A percentile compares a stretch with the other conserved stretches of the same genome.
Conservation (phyloP, 2,329 filamentous ascomycete species). For the Cryphonectria japonica region DNA sequence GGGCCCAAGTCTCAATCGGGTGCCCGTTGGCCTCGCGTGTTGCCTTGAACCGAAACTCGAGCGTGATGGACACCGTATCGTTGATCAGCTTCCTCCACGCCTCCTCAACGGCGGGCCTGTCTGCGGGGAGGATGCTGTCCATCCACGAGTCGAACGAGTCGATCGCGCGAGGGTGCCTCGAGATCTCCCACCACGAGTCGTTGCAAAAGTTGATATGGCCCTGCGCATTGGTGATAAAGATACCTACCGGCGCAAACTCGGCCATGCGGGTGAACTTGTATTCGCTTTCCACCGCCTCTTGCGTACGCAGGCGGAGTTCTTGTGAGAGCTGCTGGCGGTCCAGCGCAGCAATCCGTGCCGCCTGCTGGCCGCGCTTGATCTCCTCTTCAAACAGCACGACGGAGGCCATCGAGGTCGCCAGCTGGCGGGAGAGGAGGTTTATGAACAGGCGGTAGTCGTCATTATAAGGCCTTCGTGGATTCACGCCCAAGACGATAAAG, state of each 20-base stretch:
- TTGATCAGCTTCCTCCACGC: constrained; percentile 64
- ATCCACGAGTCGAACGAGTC: constrained; percentile 70
- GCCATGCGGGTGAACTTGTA: constrained; percentile 83
- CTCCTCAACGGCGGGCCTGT: constrained; percentile 59
- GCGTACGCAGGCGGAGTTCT: constrained; percentile 68
- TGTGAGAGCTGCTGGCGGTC: constrained; percentile 79
- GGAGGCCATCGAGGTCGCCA: constrained; percentile 79
- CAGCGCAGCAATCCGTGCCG: constrained; percentile 73
- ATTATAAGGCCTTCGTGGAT: constrained; percentile 78
- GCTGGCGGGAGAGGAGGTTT: constrained; percentile 72
- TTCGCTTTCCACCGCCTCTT: constrained; percentile 69
- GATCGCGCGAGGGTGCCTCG: constrained; percentile 63
- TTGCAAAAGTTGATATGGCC: constrained; percentile 81
- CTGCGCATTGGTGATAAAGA: constrained; percentile 77
- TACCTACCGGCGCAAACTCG: constrained; percentile 80
- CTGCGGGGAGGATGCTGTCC: constrained; percentile 70
- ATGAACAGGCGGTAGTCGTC: constrained; percentile 81
- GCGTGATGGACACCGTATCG: constrained; percentile 66
- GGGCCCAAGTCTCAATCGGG: constrained; percentile 72
- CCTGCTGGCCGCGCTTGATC: constrained; percentile 73
- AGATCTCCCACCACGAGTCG: constrained; percentile 76
- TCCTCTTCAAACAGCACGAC: constrained; percentile 85
- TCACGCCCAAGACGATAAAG: constrained; percentile 78
- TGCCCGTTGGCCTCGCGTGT: constrained; percentile 63
- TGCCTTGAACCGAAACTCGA: constrained; percentile 77